Conservation (phyloP, 306 rosid genomes). For the Dryas octopetala region DNA sequence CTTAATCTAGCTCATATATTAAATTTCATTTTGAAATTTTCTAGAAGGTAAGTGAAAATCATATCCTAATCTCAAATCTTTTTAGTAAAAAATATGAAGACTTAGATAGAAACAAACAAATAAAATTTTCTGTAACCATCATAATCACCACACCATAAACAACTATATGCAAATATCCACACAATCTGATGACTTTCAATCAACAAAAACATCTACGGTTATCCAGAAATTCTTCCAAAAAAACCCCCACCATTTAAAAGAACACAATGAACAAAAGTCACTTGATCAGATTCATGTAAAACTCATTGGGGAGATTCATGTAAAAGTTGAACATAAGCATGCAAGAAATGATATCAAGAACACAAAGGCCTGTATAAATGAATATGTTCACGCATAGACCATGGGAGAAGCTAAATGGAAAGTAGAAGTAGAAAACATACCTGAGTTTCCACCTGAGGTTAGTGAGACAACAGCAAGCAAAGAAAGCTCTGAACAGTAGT, state of each 20-base stretch:
- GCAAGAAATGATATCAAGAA: conserved; percentile 18
- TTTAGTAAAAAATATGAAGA: not conserved
- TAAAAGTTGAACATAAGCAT: conserved; percentile 9
- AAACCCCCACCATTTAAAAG: not conserved
- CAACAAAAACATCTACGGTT: not conserved
- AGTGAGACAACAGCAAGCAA: conserved; percentile 57
- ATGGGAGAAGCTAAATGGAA: conserved; percentile 15
- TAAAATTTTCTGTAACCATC: not conserved
- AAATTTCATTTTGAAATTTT: conserved; percentile 1
- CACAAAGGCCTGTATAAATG: conserved; percentile 10
- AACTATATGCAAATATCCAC: not conserved
- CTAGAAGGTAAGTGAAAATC: conserved; percentile 11
- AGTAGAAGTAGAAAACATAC: conserved; percentile 38
- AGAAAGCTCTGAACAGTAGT: conserved; percentile 55
- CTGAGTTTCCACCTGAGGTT: conserved; percentile 45
- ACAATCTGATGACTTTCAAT: conserved; percentile 4
- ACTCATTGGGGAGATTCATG: not conserved
- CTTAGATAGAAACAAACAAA: not conserved
- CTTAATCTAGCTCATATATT: not conserved
- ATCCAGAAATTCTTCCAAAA: not conserved
- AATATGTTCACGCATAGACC: conserved; percentile 13
- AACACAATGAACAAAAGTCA: conserved; percentile 22
- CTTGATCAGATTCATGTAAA: conserved; percentile 14
- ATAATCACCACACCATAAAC: not conserved
- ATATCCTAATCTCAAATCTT: conserved; percentile 11